phyloP scores from a whole-genome alignment of 1,284 basidiomycete species.

The Trametes polyzona region DNA sequence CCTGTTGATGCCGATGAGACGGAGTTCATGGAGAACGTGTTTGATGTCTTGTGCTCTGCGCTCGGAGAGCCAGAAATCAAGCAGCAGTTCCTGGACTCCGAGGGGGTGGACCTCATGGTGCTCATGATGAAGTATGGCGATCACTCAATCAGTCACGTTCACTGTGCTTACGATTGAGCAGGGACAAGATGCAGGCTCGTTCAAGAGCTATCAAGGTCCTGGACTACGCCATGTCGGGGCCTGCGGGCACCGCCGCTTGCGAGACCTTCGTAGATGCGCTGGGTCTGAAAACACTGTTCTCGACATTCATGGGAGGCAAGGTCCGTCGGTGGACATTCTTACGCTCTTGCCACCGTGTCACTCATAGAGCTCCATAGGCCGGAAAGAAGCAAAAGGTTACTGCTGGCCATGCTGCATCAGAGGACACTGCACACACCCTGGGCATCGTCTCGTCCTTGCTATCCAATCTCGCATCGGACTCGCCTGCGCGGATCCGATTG shows the following conservation, averaged over 20 bases:
- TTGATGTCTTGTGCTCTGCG: slow-evolving; percentile 87
- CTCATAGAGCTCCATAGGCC: slow-evolving; percentile 35
- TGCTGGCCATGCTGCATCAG: slow-evolving; percentile 62
- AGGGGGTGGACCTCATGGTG: slow-evolving; percentile 97
- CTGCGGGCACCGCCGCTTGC: slow-evolving; percentile 76
- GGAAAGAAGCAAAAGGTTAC: slow-evolving; percentile 64
- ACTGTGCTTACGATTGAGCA: slow-evolving; percentile 37
- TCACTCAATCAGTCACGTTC: neutral
- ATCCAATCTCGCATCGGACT: slow-evolving; percentile 88
- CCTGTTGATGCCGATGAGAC: slow-evolving; percentile 87
- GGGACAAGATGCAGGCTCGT: slow-evolving; percentile 82
- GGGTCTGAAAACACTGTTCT: slow-evolving; percentile 89
- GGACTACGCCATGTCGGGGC: slow-evolving; percentile 88
- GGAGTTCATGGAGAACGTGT: slow-evolving; percentile 97
- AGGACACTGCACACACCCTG: slow-evolving; percentile 87
- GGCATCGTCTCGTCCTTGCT: slow-evolving; percentile 90
- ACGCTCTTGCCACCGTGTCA: neutral
- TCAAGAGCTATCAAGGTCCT: slow-evolving; percentile 88
- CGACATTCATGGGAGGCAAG: slow-evolving; percentile 88
- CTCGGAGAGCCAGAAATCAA: slow-evolving; percentile 80
- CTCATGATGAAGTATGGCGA: slow-evolving; percentile 87
- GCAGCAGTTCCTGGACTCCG: slow-evolving; percentile 81
- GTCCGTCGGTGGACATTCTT: slow-evolving; percentile 43
- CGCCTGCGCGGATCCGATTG: slow-evolving; percentile 79
- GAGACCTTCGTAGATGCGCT: slow-evolving; percentile 86